Conservation (phyloP, 148 eudicot species). For the Oxyria digyna region DNA sequence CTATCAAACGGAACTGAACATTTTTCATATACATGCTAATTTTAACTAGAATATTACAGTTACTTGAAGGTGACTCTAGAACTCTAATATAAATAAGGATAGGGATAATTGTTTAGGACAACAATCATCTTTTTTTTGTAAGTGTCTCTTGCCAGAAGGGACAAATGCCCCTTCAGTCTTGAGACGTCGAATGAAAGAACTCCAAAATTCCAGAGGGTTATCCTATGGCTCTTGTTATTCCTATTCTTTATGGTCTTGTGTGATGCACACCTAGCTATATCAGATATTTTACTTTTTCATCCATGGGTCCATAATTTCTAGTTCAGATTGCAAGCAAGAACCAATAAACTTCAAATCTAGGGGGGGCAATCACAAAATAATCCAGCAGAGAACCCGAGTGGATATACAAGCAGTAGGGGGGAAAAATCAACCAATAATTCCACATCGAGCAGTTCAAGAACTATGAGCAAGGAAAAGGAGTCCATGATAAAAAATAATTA, state of each 20-base stretch:
- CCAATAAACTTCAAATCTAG: not conserved
- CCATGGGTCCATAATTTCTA: not conserved
- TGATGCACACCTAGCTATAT: not conserved
- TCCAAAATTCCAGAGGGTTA: not conserved
- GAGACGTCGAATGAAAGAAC: not conserved
- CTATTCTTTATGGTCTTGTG: not conserved
- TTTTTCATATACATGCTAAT: not conserved
- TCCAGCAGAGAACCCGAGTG: not conserved
- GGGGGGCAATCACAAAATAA: not conserved
- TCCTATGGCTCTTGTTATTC: not conserved
- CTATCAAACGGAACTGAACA: not conserved
- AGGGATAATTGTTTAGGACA: not conserved
- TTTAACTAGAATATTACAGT: not conserved
- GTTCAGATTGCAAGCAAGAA: not conserved
- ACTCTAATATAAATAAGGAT: too few species aligned
- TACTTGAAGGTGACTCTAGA: too few species aligned
- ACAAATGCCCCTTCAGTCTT: too few species aligned
- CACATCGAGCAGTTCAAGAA: not conserved
- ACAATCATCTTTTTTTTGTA: not conserved
- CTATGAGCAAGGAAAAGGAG: constrained; percentile 3
- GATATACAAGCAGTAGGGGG: not conserved
- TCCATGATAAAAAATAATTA: not conserved
- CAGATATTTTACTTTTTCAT: not conserved
- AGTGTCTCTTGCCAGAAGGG: not conserved
- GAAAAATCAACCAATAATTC: not conserved